Evolutionary conservation across 1,284 basidiomycete species (phyloP), one percentile per base, ranked within the genome.

Genomic region (Puccinia horiana): DNA sequence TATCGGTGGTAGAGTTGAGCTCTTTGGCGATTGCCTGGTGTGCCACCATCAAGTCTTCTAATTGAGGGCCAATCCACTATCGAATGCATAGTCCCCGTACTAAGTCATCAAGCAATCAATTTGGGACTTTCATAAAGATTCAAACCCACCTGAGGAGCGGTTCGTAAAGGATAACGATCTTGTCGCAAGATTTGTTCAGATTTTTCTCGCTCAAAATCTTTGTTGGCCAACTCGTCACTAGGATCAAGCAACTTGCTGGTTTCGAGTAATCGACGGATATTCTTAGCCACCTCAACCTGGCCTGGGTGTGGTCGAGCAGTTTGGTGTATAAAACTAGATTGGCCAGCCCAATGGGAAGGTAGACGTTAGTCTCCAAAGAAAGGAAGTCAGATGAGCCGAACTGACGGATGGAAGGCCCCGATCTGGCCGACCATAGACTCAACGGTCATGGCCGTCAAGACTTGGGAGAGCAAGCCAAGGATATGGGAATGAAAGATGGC

Each of bases 391-490:
- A 47, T 54, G 6, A 72, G 42, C 49, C 49, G 11, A 42, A 80
- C 78, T 80, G 20, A 76, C 80, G 92, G 90, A 84, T 92, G 91
- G 86, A 93, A 94, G 0, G 91, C 92, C 14, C 90, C 92, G 67
- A 90, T 90, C 29, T 91, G 90, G 8, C 93, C 93, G 65, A 90
- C 87, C 84, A 93, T 90, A 12, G 93, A 94, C 86, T 96, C 94
- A 12, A 92, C 91, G n/a, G 93, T 93, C 90, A 95, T 91, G 0
- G 94, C 93, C 0, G 94, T 95, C 85, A 91, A 90, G 14, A 92
- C 90, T 88, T 94, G 90, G 14, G 92, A 90, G 32, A 95, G 89
- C 40, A 93, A 87, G 1, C 91, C 90, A 35, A 95, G 88, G 84
- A 92, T 91, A 49, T 92, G 90, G 6, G 93, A 91, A 78, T 93